Evolutionary conservation across 371 early-diverging fungal species (phyloP).

Genomic region (Mortierella sp.): DNA sequence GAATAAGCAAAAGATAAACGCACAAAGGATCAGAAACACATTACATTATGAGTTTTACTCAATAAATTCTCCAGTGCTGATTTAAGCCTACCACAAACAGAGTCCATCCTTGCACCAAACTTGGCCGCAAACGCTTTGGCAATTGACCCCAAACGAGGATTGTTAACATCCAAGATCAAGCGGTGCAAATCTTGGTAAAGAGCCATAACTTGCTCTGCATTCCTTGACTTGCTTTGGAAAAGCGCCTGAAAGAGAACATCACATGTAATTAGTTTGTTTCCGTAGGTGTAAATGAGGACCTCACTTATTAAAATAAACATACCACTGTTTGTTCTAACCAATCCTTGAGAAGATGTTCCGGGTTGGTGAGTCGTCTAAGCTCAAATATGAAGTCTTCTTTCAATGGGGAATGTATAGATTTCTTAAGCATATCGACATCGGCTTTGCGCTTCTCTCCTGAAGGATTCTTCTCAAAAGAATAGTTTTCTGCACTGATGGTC

Average conservation of each 20-base stretch:
- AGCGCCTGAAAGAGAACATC: slow-evolving; percentile 19
- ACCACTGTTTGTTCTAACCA: slow-evolving; percentile 68
- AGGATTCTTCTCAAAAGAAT: slow-evolving; percentile 48
- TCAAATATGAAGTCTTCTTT: slow-evolving; percentile 72
- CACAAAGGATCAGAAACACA: background rate
- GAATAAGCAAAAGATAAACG: background rate
- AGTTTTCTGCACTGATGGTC: slow-evolving; percentile 78
- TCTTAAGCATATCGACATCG: slow-evolving; percentile 59
- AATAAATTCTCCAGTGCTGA: background rate
- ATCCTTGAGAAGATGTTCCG: slow-evolving; percentile 76
- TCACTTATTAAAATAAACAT: slow-evolving; percentile 11
- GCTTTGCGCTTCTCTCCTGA: slow-evolving; percentile 39
- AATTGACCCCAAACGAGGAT: slow-evolving; percentile 37
- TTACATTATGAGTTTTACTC: too few species aligned
- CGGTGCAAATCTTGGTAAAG: slow-evolving; percentile 39
- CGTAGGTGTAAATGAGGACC: background rate
- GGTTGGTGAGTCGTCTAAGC: slow-evolving; percentile 76
- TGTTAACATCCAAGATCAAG: slow-evolving; percentile 28
- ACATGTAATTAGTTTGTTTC: background rate
- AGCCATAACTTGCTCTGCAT: slow-evolving; percentile 33
- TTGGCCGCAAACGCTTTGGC: slow-evolving; percentile 66
- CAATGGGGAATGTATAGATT: slow-evolving; percentile 60
- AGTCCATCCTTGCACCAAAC: slow-evolving; percentile 61
- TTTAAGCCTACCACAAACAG: slow-evolving; percentile 62
- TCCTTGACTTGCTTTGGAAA: slow-evolving; percentile 33